phyloP scores from a whole-genome alignment of 2,329 filamentous ascomycete genomes.

The Pyricularia grisea region DNA sequence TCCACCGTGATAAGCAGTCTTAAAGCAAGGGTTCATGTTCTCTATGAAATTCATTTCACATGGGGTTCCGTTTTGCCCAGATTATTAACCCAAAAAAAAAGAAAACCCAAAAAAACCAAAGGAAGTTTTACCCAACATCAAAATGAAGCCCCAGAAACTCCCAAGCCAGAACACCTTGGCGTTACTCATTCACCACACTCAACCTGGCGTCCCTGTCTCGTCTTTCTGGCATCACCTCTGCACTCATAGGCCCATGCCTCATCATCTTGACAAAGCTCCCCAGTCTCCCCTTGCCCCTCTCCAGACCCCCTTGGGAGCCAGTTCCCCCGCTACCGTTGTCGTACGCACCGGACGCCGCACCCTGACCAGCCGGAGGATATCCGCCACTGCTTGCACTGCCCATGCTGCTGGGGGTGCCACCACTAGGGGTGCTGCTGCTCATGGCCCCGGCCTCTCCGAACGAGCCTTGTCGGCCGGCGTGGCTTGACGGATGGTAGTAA shows the following conservation, averaged over 20 bases:
- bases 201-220: constrained; percentile 1
- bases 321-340: not conserved
- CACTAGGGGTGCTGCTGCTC: constrained; percentile 33
- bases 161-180: not conserved
- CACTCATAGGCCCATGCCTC: constrained; percentile 3
- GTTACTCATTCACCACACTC: constrained; percentile 2
- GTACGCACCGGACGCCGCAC: not conserved
- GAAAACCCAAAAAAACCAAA: not conserved
- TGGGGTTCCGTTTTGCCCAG: not conserved
- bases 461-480: constrained; percentile 6
- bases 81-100: not conserved
- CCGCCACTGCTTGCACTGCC: constrained; percentile 19
- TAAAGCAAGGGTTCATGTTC: not conserved
- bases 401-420: constrained; percentile 24
- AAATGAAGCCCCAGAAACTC: not conserved
- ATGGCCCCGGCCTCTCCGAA: constrained; percentile 38
- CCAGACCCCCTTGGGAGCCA: not conserved
- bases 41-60: not conserved
- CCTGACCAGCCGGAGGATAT: not conserved
- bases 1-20: not conserved
- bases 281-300: not conserved
- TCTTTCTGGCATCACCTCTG: not conserved
- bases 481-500: not conserved
- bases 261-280: constrained; percentile 3
- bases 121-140: not conserved